A percentile compares a stretch with the other conserved stretches of the same genome.
Conservation (phyloP, 257 asterid species). For the Solanum megistacrolobum region DNA sequence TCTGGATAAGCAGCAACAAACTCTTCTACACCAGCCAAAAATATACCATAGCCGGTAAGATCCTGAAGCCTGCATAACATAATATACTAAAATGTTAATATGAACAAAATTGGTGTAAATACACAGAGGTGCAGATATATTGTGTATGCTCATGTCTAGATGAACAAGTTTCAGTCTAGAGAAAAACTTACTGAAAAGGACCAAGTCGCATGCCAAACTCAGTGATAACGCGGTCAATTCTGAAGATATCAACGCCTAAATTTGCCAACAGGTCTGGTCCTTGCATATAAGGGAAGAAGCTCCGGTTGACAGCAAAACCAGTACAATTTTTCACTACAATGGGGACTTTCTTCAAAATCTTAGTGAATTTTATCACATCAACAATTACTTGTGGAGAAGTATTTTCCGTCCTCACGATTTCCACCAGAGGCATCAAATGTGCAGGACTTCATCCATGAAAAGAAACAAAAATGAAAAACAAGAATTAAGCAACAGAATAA, state of each 20-base stretch:
- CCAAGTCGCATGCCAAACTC: slow-evolving; percentile 47
- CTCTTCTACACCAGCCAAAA: not conserved
- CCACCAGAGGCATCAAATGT: slow-evolving; percentile 33
- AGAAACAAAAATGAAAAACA: not conserved
- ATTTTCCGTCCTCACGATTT: slow-evolving; percentile 23
- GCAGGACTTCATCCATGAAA: slow-evolving; percentile 28
- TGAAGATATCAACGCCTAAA: slow-evolving; percentile 31
- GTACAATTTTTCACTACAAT: slow-evolving; percentile 28
- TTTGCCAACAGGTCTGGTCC: slow-evolving; percentile 42
- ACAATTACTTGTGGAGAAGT: slow-evolving; percentile 34
- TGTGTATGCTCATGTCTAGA: not conserved
- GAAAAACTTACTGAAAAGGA: slow-evolving; percentile 39
- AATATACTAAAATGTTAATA: not conserved
- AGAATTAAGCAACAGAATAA: not conserved
- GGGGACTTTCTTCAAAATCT: slow-evolving; percentile 41
- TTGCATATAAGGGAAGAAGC: slow-evolving; percentile 32
- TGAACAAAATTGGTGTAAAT: not conserved
- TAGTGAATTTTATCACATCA: slow-evolving; percentile 39
- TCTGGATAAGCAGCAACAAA: not conserved
- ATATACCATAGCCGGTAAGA: not conserved
- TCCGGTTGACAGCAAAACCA: slow-evolving; percentile 37
- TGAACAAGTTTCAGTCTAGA: not conserved
- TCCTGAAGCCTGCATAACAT: not conserved
- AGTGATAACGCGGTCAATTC: slow-evolving; percentile 33
- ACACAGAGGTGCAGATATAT: not conserved